phyloP scores from a whole-genome alignment of 495 filamentous ascomycete genomes.

The Penicillium cosmopolitanum region DNA sequence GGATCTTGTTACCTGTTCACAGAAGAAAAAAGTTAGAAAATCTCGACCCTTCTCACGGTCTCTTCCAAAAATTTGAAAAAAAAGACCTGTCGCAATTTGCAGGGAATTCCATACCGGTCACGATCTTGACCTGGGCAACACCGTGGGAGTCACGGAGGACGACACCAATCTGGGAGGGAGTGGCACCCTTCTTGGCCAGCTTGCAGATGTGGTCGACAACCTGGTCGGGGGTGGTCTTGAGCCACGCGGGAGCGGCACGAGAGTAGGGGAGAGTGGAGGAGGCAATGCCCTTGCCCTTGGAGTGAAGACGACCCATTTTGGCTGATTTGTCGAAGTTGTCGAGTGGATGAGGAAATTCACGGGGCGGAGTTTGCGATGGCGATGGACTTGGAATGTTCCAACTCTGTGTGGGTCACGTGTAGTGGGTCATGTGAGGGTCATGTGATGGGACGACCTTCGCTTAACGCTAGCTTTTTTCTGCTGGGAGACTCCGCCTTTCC shows the following conservation, averaged over 20 bases:
- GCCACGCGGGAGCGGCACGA: slow-evolving; percentile 86
- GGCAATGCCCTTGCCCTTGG: slow-evolving; percentile 98
- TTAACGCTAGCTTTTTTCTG: slow-evolving; percentile 16
- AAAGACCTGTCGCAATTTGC: not conserved
- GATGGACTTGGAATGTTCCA: slow-evolving; percentile 9
- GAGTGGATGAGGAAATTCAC: slow-evolving; percentile 34
- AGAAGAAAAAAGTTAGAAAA: slow-evolving; percentile 27
- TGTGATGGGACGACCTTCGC: slow-evolving; percentile 15
- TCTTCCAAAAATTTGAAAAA: slow-evolving; percentile 6
- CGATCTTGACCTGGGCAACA: slow-evolving; percentile 93
- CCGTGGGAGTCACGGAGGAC: slow-evolving; percentile 96
- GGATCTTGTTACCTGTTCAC: slow-evolving; percentile 92
- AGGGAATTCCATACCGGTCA: slow-evolving; percentile 75
- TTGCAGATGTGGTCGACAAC: slow-evolving; percentile 99
- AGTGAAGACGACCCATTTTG: slow-evolving; percentile 97
- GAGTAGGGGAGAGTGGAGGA: slow-evolving; percentile 95
- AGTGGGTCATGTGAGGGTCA: slow-evolving; percentile 13
- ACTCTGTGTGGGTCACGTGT: slow-evolving; percentile 33
- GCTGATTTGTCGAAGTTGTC: slow-evolving; percentile 39
- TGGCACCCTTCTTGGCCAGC: slow-evolving; percentile 95
- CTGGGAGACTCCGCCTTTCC: slow-evolving; percentile 9
- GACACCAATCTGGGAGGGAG: slow-evolving; percentile 98
- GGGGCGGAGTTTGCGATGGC: slow-evolving; percentile 17
- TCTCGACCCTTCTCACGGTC: slow-evolving; percentile 4
- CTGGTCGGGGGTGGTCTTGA: slow-evolving; percentile 87